Percentiles rank a stretch among this genome's conserved stretches.
These are phyloP conservation scores for Pezicula rhizophila DNA, from an alignment of 2,329 filamentous ascomycete species.

Conservation along the genomic window DNA sequence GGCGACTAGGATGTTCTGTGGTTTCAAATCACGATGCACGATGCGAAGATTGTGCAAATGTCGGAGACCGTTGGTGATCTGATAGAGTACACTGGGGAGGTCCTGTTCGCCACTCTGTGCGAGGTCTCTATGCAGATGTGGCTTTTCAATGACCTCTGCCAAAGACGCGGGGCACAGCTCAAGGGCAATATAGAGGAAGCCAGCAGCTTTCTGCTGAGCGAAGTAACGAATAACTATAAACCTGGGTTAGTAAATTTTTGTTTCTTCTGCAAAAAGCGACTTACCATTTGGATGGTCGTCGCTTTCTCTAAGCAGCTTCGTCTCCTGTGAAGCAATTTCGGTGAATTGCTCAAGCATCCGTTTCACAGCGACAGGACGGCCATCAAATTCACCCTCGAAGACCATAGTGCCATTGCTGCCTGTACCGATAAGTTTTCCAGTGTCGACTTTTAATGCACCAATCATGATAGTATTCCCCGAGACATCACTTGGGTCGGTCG, in stretches of 20 bases:
- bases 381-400: slow-evolving; percentile 90
- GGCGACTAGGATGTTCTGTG: slow-evolving; percentile 90
- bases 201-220: slow-evolving; percentile 79
- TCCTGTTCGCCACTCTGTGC: slow-evolving; percentile 70
- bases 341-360: slow-evolving; percentile 95
- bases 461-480: slow-evolving; percentile 55
- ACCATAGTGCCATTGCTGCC: slow-evolving; percentile 97
- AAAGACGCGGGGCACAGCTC: slow-evolving; percentile 92
- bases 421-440: slow-evolving; percentile 59
- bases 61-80: slow-evolving; percentile 82
- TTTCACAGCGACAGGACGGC: slow-evolving; percentile 90
- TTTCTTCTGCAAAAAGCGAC: slow-evolving; percentile 8
- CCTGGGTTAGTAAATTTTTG: slow-evolving; percentile 19
- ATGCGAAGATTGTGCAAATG: slow-evolving; percentile 90
- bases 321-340: slow-evolving; percentile 91
- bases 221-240: slow-evolving; percentile 83
- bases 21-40: slow-evolving; percentile 94
- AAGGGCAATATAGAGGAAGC: slow-evolving; percentile 92
- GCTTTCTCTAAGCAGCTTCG: slow-evolving; percentile 81
- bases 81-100: slow-evolving; percentile 72
- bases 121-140: slow-evolving; percentile 58
- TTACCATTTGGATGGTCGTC: slow-evolving; percentile 85
- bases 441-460: slow-evolving; percentile 58
- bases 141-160: slow-evolving; percentile 82
- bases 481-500: slow-evolving; percentile 53